These are phyloP conservation scores for Fusarium denticulatum DNA, from an alignment of 2,329 filamentous ascomycete genomes.

Conservation along the genomic window DNA sequence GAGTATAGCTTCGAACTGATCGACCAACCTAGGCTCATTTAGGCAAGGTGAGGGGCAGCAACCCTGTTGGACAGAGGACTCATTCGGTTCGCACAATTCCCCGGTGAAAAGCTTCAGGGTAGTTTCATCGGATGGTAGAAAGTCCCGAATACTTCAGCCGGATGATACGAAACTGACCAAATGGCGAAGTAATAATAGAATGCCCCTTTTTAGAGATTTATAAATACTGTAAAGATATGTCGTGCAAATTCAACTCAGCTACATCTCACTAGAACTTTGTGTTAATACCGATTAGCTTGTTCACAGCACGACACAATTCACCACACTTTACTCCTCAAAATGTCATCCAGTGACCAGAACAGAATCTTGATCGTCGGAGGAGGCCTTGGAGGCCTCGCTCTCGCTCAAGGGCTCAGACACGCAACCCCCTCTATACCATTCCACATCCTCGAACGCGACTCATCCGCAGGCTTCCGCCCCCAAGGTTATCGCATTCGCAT, in stretches of 20 bases:
- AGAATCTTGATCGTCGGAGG: neutral
- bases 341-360: neutral
- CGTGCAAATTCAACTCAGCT: fast-evolving
- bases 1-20: fast-evolving
- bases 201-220: fast-evolving
- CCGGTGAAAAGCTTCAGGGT: neutral
- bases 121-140: neutral
- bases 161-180: neutral
- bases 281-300: fast-evolving
- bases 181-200: fast-evolving
- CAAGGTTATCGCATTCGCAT: neutral
- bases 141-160: neutral
- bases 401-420: neutral
- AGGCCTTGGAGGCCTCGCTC: neutral
- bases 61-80: neutral
- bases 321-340: fast-evolving
- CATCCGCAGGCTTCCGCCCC: neutral
- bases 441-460: neutral
- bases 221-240: neutral
- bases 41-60: neutral
- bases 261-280: fast-evolving
- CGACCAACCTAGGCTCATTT: fast-evolving
- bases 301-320: fast-evolving
- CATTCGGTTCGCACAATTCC: neutral
- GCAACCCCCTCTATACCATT: neutral